Evolutionary conservation across 306 rosid species (phyloP).

Genomic region (Cucurbita pepo): DNA sequence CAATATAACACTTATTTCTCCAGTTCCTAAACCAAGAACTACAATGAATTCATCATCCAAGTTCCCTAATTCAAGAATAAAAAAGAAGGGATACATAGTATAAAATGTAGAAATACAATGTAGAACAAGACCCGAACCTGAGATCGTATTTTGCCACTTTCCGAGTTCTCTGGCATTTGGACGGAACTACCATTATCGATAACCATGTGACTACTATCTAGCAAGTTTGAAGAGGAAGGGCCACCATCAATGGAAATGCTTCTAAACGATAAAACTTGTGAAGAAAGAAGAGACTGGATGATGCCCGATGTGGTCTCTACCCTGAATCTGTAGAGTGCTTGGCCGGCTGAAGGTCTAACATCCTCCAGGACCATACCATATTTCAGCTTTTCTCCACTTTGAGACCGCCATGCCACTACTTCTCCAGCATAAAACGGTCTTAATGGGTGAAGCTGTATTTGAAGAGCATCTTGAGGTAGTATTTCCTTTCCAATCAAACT

Average conservation of each 20-base stretch:
- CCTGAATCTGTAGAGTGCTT: conserved; percentile 75
- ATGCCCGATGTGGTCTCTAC: conserved; percentile 54
- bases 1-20: background rate
- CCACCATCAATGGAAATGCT: conserved; percentile 41
- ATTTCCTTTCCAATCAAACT: conserved; percentile 66
- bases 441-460: conserved; percentile 84
- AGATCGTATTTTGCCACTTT: conserved; percentile 30
- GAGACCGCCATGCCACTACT: conserved; percentile 94
- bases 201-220: conserved; percentile 19
- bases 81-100: background rate
- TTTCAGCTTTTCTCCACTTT: conserved; percentile 79
- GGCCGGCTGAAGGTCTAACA: conserved; percentile 84
- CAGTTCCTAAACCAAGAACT: background rate
- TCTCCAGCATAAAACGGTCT: conserved; percentile 92
- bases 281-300: conserved; percentile 54
- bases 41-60: background rate
- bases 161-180: conserved; percentile 37
- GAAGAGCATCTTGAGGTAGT: conserved; percentile 79
- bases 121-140: conserved; percentile 39
- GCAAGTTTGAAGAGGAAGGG: conserved; percentile 21
- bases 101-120: background rate
- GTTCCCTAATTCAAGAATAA: background rate
- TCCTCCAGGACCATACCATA: conserved; percentile 78
- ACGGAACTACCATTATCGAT: conserved; percentile 10
- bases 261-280: conserved; percentile 79